These are phyloP conservation scores for Nannizzia gypsea DNA, from an alignment of 2,329 filamentous ascomycete species.

Conservation along the genomic window DNA sequence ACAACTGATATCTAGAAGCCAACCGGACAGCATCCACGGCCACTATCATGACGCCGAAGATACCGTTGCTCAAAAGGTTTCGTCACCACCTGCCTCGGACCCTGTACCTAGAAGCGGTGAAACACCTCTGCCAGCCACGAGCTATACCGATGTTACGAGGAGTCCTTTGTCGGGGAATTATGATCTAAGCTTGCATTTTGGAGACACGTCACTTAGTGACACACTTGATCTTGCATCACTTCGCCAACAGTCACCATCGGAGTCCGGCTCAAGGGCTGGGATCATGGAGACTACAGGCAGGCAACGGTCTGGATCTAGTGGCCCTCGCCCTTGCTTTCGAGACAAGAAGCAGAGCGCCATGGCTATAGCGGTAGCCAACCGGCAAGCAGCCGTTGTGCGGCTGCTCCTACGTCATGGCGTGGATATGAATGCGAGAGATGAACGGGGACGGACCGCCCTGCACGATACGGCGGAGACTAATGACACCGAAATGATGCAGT, in stretches of 20 bases:
- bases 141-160: background rate
- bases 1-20: background rate
- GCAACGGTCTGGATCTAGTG: background rate
- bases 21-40: background rate
- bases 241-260: background rate
- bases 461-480: slow-evolving; percentile 1
- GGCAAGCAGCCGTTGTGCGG: background rate
- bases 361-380: background rate
- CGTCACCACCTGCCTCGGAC: background rate
- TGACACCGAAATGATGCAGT: background rate
- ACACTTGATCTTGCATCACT: background rate
- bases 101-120: background rate
- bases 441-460: slow-evolving; percentile 4
- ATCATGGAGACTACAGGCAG: background rate
- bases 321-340: background rate
- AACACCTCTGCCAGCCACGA: background rate
- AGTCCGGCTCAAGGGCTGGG: background rate
- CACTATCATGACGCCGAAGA: background rate
- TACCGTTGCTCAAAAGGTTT: background rate
- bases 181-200: background rate
- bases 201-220: background rate
- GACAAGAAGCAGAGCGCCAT: background rate
- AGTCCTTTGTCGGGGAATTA: background rate
- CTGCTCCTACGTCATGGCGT: slow-evolving; percentile 3
- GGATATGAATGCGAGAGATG: slow-evolving; percentile 2